phyloP scores from a whole-genome alignment of 495 filamentous ascomycete species.

The Halenospora varia region DNA sequence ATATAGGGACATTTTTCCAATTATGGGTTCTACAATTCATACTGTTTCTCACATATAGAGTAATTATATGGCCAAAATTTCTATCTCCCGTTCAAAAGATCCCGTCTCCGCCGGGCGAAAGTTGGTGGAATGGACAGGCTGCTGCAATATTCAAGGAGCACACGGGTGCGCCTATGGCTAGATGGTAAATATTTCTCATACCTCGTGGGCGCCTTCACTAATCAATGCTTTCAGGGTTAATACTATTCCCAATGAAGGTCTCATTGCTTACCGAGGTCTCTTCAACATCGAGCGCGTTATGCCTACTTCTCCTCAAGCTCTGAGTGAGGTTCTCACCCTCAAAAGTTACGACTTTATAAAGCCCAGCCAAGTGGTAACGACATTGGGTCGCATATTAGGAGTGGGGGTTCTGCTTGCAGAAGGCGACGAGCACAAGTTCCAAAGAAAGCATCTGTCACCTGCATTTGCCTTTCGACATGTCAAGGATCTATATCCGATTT shows the following conservation, averaged over 20 bases:
- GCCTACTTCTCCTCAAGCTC: constrained; percentile 57
- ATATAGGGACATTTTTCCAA: constrained; percentile 22
- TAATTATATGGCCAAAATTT: constrained; percentile 65
- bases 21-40: constrained; percentile 19
- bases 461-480: constrained; percentile 84
- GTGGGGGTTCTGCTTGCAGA: constrained; percentile 78
- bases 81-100: constrained; percentile 68
- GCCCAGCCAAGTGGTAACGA: constrained; percentile 50
- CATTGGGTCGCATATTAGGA: constrained; percentile 64
- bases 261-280: constrained; percentile 71
- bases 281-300: constrained; percentile 72
- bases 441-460: constrained; percentile 76
- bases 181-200: constrained; percentile 39
- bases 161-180: constrained; percentile 54
- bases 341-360: constrained; percentile 81
- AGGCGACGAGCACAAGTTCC: constrained; percentile 78
- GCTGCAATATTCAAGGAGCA: constrained; percentile 49
- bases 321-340: constrained; percentile 62
- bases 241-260: constrained; percentile 75
- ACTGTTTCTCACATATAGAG: constrained; percentile 39
- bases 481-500: constrained; percentile 79
- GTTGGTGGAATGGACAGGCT: constrained; percentile 51
- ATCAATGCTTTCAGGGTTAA: constrained; percentile 45
- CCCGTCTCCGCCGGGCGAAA: constrained; percentile 47
- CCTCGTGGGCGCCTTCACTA: constrained; percentile 8